phyloP scores from a whole-genome alignment of 305 asterid species.

The Fraxinus dipetala region DNA sequence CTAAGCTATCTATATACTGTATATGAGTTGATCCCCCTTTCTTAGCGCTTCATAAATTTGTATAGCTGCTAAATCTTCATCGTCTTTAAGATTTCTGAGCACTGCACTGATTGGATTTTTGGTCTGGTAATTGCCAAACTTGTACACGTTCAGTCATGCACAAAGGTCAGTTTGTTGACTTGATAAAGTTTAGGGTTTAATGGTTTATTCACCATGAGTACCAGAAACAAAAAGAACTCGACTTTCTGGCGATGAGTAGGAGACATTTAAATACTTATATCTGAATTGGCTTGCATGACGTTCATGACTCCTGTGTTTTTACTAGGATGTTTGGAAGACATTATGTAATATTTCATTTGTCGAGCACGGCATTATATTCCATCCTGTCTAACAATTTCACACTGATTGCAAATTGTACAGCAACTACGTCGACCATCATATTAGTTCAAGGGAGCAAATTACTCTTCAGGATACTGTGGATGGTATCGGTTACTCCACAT shows the following conservation, averaged over 20 bases:
- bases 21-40: slow-evolving; percentile 1
- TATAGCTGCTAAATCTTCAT: not conserved
- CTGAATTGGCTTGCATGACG: slow-evolving; percentile 17
- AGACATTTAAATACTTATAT: slow-evolving; percentile 12
- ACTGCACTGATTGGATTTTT: not conserved
- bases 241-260: not conserved
- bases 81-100: slow-evolving; percentile 9
- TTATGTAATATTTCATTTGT: slow-evolving; percentile 4
- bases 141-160: not conserved
- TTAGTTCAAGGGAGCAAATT: slow-evolving; percentile 97
- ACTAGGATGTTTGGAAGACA: slow-evolving; percentile 8
- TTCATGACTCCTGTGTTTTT: slow-evolving; percentile 2
- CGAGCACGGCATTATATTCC: slow-evolving; percentile 1
- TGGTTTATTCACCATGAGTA: not conserved
- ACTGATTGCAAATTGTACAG: slow-evolving; percentile 50
- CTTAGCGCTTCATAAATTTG: slow-evolving; percentile 9
- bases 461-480: slow-evolving; percentile 96
- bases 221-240: slow-evolving; percentile 6
- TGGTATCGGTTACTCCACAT: slow-evolving; percentile 77
- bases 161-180: slow-evolving; percentile 2
- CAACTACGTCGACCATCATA: slow-evolving; percentile 85
- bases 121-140: slow-evolving; percentile 12
- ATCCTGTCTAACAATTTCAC: slow-evolving; percentile 16
- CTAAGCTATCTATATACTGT: slow-evolving; percentile 13
- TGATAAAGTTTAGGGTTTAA: slow-evolving; percentile 6